A percentile compares a stretch with the other conserved stretches of the same genome.
Evolutionary conservation across 192 early-diverging fungal species (phyloP).

Genomic region (Backusella australiensis): DNA sequence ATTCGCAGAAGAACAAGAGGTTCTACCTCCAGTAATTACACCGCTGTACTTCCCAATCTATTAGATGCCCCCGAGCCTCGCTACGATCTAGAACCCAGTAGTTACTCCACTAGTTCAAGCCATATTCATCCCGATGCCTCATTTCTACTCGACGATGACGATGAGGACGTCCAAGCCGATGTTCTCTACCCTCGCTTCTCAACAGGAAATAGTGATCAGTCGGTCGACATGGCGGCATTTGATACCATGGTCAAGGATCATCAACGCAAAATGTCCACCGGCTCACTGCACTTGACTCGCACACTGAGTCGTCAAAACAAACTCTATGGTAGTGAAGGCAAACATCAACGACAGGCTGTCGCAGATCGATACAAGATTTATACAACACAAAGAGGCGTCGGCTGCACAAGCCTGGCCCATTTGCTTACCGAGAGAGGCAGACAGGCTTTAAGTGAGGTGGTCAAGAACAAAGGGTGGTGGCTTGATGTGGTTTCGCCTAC

Average conservation of each 20-base stretch:
- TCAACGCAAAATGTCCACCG: background rate
- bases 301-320: background rate
- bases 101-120: background rate
- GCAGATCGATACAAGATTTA: background rate
- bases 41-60: background rate
- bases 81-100: background rate
- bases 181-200: background rate
- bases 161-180: conserved; percentile 6
- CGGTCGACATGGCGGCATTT: background rate
- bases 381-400: background rate
- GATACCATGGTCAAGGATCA: conserved; percentile 11
- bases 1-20: conserved; percentile 7
- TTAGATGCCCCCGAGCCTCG: background rate
- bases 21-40: conserved; percentile 2
- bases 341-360: background rate
- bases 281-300: background rate
- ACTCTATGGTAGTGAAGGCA: background rate
- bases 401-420: background rate
- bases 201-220: background rate
- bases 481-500: conserved; percentile 61
- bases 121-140: background rate
- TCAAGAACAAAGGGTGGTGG: conserved; percentile 57
- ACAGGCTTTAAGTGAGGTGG: conserved; percentile 31
- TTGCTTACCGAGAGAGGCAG: background rate
- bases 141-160: background rate